Evolutionary conservation across 805 yeast genomes (phyloP), one percentile per base, ranked within the genome.

Genomic region (Tetrapisispora pingtungensis): DNA sequence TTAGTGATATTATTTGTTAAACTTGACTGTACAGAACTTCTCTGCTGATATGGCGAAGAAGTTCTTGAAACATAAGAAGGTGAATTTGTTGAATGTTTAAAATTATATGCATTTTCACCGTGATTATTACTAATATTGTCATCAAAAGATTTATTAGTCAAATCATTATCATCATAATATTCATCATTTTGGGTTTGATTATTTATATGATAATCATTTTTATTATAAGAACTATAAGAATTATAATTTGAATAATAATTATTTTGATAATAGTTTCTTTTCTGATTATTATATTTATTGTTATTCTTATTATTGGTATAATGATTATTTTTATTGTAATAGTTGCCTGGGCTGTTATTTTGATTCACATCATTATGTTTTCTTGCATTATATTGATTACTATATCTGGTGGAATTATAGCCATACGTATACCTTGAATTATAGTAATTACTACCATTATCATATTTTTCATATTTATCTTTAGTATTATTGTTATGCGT

Each of bases 1-100:
- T n/a, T n/a, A n/a, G n/a, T 22, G 26, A 5, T 33, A 19, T 18
- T 18, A 33, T 19, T 33, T 3, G 36, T n/a, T 32, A 15, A 32
- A 32, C 10, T 32, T n/a, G 17, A 2, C 35, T 17, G 26, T 28
- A 19, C 19, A 12, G 26, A 15, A 14, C 7, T 14, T 24, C 19
- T 36, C n/a, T 22, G 39, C n/a, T 37, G 40, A 27, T 37, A 15
- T 10, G 43, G 22, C 14, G 43, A 14, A 18, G 40, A 38, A 19
- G 48, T n/a, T 38, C 42, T 32, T 22, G 42, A 37, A 18, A 13
- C 27, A 12, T 42, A 33, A 17, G 34, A 37, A 24, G 43, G 41
- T 12, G 43, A 26, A 15, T 30, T 15, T 20, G 36, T 24, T 14
- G 32, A 28, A 28, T 7, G 13, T 7, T 14, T 28, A 14, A 7